Evolutionary conservation across 495 filamentous ascomycete species (phyloP).

Genomic region (Aeminium ludgeri): DNA sequence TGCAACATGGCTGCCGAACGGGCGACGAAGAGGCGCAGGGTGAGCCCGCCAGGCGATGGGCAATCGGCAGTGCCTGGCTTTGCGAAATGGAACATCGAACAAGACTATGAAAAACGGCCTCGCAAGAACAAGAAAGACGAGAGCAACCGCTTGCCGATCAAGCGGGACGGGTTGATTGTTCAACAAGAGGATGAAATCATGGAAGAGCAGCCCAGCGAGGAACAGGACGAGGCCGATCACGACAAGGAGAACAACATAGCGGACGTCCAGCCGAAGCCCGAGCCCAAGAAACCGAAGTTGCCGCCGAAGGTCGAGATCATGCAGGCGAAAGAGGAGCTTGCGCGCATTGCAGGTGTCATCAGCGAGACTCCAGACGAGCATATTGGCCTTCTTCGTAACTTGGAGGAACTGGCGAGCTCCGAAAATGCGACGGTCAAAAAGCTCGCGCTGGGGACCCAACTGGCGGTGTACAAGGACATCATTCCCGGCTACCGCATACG

Average conservation of each 20-base stretch:
- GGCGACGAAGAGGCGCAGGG: constrained; percentile 35
- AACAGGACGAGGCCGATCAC: constrained; percentile 34
- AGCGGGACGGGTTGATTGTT: constrained; percentile 31
- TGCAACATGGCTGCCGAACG: constrained; percentile 31
- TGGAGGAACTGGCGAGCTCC: constrained; percentile 58
- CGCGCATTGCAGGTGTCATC: constrained; percentile 58
- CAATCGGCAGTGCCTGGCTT: constrained; percentile 8
- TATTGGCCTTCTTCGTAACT: constrained; percentile 47
- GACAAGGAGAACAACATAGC: constrained; percentile 36
- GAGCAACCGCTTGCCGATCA: constrained; percentile 45
- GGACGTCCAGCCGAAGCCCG: constrained; percentile 29
- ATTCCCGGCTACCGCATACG: constrained; percentile 93
- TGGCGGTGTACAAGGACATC: constrained; percentile 85
- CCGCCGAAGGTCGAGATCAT: constrained; percentile 61
- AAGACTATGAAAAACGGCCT: constrained; percentile 69
- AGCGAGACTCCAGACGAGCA: constrained; percentile 93
- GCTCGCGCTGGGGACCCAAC: constrained; percentile 65
- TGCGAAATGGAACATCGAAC: constrained; percentile 69
- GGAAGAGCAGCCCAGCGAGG: constrained; percentile 23
- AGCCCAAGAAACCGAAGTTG: constrained; percentile 39
- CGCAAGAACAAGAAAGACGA: constrained; percentile 61
- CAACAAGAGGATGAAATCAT: no score
- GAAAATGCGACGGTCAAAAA: constrained; percentile 59
- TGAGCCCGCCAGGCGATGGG: constrained; percentile 31
- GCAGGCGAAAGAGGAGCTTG: constrained; percentile 82